Base-by-base conservation (phyloP, 2,329 filamentous ascomycete genomes). In the Sporothrix pseudoabietina region DNA sequence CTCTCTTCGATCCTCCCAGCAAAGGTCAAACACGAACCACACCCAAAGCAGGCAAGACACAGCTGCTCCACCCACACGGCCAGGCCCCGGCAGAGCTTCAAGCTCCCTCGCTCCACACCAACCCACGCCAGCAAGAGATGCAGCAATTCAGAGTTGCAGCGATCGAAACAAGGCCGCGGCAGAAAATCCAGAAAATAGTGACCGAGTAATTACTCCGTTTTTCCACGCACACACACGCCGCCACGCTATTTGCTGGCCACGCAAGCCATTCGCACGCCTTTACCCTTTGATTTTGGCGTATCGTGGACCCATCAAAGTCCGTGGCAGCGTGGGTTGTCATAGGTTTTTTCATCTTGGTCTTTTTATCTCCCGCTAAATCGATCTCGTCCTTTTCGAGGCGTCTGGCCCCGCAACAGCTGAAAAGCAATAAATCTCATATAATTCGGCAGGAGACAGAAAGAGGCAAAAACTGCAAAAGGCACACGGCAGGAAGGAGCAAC, bases 51-150 rank as follows among this genome's bases (percentile, higher is more conserved):
- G 65, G 47, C 16, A 35, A 68, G 44, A 68, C 7, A 32, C 63
- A 68, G 65, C 65, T 52, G 65, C 65, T 49, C 65, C 65, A 68
- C 65, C 16, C 65, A 68, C 65, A 68, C 65, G 41, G 63, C 63
- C 41, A 52, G 16, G 44, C 63, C 44, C 63, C 44, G 26, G 26
- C 44, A 69, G 65, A 54, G 63, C 41, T 19, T 26, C 63, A 49
- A 49, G 63, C n/a, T 39, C 26, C 26, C 26, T 26, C 26, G 26
- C 26, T 49, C 19, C 35, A 22, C 61, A 44, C 61, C 32, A n/a
- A 65, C 26, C 19, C 35, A 22, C 61, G 22, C 61, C 32, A n/a
- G 44, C 26, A 35, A 19, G 57, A 61, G 12, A 39, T 59, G 55
- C 30, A 35, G 55, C 55, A 59, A 59, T 59, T 59, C 55, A 39